Evolutionary conservation across 129 eudicot species (phyloP), one percentile per base, ranked within the genome.

Genomic region (Artemisia argyi): DNA sequence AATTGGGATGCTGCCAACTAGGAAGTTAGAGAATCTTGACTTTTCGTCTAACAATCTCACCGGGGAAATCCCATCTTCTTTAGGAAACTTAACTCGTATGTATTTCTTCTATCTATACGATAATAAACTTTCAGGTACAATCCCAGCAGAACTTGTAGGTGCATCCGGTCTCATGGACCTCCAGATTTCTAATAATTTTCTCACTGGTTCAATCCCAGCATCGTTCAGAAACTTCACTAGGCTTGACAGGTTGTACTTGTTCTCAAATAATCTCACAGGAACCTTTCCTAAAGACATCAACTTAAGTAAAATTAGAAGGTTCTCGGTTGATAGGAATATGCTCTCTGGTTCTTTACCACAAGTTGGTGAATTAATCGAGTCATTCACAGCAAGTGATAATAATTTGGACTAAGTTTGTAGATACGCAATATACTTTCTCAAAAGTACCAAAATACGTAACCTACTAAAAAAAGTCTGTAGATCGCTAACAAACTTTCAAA

Each of bases 71-170:
- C 64, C 64, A 1, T 59, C 64, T 0, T 59, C 42, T 59, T 24
- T 59, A 59, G 64, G 64, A 20, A 59, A 59, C 32, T 59, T 59
- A 59, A 59, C 64, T 22, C 16, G 14, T 22, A 59, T 59, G 64
- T 5, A 22, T 59, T 11, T 20, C 14, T 59, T 59, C 4, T 59
- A 20, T 59, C 64, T 59, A 19, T 59, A 3, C 13, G 39, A 22
- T 59, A 59, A 59, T 22, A 11, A 20, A 12, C 42, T 59, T 58
- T 59, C 13, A 2, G 42, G 64, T 28, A 22, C 17, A 18, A 59
- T 59, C 26, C 64, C 42, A 20, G 5, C 64, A 3, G 64, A 59
- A 59, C 39, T 59, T 22, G 62, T 57, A 7, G 64, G 64, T 11
- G 64, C 42, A 19, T 18, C 8, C 13, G 64, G 0, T 59, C 64